Percentiles rank a stretch among this genome's conserved stretches.
Evolutionary conservation across 2,329 filamentous ascomycete species (phyloP).

Genomic region (Stemphylium beticola): DNA sequence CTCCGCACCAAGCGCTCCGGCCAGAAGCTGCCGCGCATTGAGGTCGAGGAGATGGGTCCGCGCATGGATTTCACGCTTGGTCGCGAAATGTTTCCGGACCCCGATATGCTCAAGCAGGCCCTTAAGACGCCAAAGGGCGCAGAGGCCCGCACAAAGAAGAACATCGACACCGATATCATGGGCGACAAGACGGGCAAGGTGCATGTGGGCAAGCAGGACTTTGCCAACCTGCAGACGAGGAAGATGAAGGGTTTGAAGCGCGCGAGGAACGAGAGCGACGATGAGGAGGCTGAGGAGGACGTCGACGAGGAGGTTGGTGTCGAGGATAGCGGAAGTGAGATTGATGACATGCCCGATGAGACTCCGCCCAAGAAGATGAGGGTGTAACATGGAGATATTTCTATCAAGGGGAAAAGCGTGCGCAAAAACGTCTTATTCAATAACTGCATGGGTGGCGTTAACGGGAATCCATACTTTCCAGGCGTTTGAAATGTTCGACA

Average conservation of each 20-base stretch:
- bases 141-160: slow-evolving; percentile 90
- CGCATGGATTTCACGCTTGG: slow-evolving; percentile 91
- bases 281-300: neutral
- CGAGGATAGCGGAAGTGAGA: slow-evolving; percentile 31
- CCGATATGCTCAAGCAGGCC: slow-evolving; percentile 83
- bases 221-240: slow-evolving; percentile 84
- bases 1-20: slow-evolving; percentile 86
- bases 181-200: slow-evolving; percentile 96
- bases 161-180: slow-evolving; percentile 86
- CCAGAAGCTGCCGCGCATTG: slow-evolving; percentile 85
- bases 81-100: slow-evolving; percentile 78
- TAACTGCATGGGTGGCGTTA: slow-evolving; percentile 41
- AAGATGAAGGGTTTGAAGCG: slow-evolving; percentile 99
- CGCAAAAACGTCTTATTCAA: neutral
- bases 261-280: slow-evolving; percentile 55
- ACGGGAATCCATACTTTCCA: slow-evolving; percentile 22
- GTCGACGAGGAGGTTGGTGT: slow-evolving; percentile 41
- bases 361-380: slow-evolving; percentile 37
- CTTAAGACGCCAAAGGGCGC: slow-evolving; percentile 80
- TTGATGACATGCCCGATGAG: slow-evolving; percentile 15
- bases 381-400: slow-evolving; percentile 14
- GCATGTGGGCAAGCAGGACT: slow-evolving; percentile 88
- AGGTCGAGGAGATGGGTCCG: slow-evolving; percentile 94
- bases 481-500: slow-evolving; percentile 21
- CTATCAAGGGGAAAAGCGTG: neutral